Evolutionary conservation across 208 protist genomes (phyloP), one percentile per base, ranked within the genome.

Genomic region (Acanthamoeba royreba): DNA sequence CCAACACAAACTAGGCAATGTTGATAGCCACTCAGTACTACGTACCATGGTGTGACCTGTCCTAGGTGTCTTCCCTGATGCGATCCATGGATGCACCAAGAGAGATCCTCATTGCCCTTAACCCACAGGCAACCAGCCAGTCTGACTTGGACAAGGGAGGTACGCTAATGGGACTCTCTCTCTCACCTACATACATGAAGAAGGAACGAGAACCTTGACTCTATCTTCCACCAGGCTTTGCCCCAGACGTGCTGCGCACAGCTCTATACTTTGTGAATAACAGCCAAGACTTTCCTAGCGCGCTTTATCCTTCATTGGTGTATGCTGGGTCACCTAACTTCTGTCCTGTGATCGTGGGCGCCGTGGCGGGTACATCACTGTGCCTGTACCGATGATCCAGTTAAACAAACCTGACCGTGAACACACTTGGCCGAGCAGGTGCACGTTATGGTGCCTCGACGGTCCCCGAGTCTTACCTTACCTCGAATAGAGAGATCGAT

Each of bases 291-390:
- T 88, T 88, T 28, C 38, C 33, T 31, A 88, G 79, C 79, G 79
- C 79, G 0, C 35, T 88, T 19, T 25, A 53, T 22, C 43, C 43
- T 4, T 88, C 79, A 13, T 47, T 88, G 17, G 22, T 15, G 15
- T 88, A 46, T 88, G 79, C 79, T 3, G 79, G 79, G 19, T 88
- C 79, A 33, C 3, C 79, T 47, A 88, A 88, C 79, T 88, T 46
- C 31, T 88, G 79, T 22, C 79, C 79, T 31, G 79, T 88, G 8
- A 63, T 88, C 43, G 79, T 88, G 13, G 79, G 79, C 33, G 79
- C 79, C 11, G 8, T 88, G 46, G 79, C 79, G 1, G 69, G 69
- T 81, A 2, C 33, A 77, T 25, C 38, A 25, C 15, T 77, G 9
- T 66, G 1, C 1, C 4, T 22, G 8, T 66, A 38, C 8, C 5